These are phyloP conservation scores for Lolium multiflorum DNA, from an alignment of 176 grass and related monocot genomes.

Conservation along the genomic window DNA sequence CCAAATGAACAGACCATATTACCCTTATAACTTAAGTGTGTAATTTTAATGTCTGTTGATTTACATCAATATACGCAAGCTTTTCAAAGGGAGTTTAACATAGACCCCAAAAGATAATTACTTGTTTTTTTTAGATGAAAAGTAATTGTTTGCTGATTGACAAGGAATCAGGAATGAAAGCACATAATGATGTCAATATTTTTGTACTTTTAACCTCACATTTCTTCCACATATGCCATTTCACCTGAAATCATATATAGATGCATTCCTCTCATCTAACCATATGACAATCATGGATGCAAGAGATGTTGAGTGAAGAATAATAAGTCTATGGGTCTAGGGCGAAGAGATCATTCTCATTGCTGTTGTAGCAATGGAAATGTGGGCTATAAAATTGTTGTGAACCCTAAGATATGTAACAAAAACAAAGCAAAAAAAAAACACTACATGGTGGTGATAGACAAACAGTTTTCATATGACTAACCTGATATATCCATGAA, in stretches of 20 bases:
- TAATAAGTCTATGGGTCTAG: not conserved
- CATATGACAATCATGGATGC: conserved; percentile 2
- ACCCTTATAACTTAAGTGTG: too few relatives aligned
- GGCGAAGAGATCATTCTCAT: conserved; percentile 2
- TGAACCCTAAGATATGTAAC: not conserved
- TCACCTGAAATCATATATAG: conserved; percentile 23
- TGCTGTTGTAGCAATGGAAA: not conserved
- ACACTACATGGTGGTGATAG: conserved; percentile 1
- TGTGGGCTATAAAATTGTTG: not conserved
- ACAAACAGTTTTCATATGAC: conserved; percentile 18
- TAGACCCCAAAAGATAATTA: not conserved
- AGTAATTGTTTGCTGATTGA: conserved; percentile 10
- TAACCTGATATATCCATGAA: conserved; percentile 99
- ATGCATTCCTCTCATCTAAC: conserved; percentile 8
- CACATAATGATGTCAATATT: conserved; percentile 18
- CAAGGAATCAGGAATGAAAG: not conserved
- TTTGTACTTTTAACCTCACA: conserved; percentile 14
- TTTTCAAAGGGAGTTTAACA: too few relatives aligned
- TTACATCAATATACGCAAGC: too few relatives aligned
- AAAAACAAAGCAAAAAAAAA: conserved; percentile 8
- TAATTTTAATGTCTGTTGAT: too few relatives aligned
- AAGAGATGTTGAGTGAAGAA: conserved; percentile 22
- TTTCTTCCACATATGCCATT: conserved; percentile 16
- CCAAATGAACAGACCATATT: too few relatives aligned
- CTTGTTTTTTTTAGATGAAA: not conserved